A percentile compares a stretch with the other conserved stretches of the same genome.
Conservation (phyloP, 495 filamentous ascomycete genomes). For the Bathelium albidoporum region DNA sequence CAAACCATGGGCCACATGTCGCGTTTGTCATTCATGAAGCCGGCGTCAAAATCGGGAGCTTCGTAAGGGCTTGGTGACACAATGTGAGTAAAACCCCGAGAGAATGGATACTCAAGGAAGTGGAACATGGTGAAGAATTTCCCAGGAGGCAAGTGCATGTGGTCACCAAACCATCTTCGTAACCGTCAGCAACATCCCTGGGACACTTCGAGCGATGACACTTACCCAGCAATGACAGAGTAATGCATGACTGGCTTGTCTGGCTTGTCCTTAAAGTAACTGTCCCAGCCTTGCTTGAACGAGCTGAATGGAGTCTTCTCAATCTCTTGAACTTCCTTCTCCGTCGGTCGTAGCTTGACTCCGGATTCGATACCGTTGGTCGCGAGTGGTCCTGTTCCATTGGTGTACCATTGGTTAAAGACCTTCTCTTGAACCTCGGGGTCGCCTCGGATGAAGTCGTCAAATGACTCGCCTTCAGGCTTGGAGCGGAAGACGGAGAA, state of each 20-base stretch:
- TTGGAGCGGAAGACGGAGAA: slow-evolving; percentile 68
- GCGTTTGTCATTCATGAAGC: slow-evolving; percentile 77
- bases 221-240: slow-evolving; percentile 29
- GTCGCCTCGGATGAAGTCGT: slow-evolving; percentile 69
- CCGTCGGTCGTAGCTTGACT: slow-evolving; percentile 66
- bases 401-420: slow-evolving; percentile 63
- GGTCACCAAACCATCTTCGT: slow-evolving; percentile 16
- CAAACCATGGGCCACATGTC: slow-evolving; percentile 80
- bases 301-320: slow-evolving; percentile 42
- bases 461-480: slow-evolving; percentile 67
- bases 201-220: neutral
- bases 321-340: slow-evolving; percentile 58
- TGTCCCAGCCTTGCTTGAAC: slow-evolving; percentile 62
- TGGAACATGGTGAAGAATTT: slow-evolving; percentile 88
- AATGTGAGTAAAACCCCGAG: slow-evolving; percentile 63
- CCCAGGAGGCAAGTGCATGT: slow-evolving; percentile 47
- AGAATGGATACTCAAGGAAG: slow-evolving; percentile 77
- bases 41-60: slow-evolving; percentile 67
- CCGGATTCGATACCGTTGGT: slow-evolving; percentile 80
- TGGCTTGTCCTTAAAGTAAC: slow-evolving; percentile 75
- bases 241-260: slow-evolving; percentile 81
- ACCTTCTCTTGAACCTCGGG: slow-evolving; percentile 44
- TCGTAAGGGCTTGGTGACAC: slow-evolving; percentile 61
- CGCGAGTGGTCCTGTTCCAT: slow-evolving; percentile 68
- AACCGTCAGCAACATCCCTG: neutral